Evolutionary conservation across 2,329 filamentous ascomycete genomes (phyloP).

Genomic region (Curvularia sp.): DNA sequence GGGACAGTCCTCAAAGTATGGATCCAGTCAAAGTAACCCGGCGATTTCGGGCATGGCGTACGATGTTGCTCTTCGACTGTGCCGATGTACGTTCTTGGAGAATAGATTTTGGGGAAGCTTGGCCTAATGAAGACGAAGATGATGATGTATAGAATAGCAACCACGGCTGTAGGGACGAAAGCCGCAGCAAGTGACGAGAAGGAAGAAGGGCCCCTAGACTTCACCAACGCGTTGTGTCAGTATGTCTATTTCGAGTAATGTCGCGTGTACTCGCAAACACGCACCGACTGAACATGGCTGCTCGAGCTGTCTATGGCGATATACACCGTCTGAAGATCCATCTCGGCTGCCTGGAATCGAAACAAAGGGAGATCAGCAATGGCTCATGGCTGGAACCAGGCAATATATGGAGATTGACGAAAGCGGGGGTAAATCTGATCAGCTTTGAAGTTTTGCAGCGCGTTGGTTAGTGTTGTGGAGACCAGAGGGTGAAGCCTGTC

Average conservation of each 20-base stretch:
- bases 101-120: constrained; percentile 55
- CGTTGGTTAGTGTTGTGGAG: constrained; percentile 10
- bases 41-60: constrained; percentile 48
- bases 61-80: constrained; percentile 53
- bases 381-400: constrained; percentile 8
- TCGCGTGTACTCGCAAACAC: constrained; percentile 7
- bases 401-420: not conserved
- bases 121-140: constrained; percentile 54
- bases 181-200: constrained; percentile 45
- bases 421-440: constrained; percentile 2
- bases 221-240: constrained; percentile 16
- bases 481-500: constrained; percentile 10
- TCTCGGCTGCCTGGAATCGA: constrained; percentile 10
- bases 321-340: constrained; percentile 30
- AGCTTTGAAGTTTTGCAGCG: constrained; percentile 7
- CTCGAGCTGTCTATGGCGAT: constrained; percentile 22
- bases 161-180: constrained; percentile 44
- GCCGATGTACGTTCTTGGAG: constrained; percentile 56
- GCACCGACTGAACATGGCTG: constrained; percentile 28
- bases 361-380: constrained; percentile 4
- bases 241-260: not conserved
- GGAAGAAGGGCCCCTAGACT: constrained; percentile 45
- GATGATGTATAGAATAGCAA: constrained; percentile 41
- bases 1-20: constrained; percentile 61
- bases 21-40: constrained; percentile 51